Evolutionary conservation across 2,329 filamentous ascomycete species (phyloP).

Genomic region (Calonectria multiphialidica): DNA sequence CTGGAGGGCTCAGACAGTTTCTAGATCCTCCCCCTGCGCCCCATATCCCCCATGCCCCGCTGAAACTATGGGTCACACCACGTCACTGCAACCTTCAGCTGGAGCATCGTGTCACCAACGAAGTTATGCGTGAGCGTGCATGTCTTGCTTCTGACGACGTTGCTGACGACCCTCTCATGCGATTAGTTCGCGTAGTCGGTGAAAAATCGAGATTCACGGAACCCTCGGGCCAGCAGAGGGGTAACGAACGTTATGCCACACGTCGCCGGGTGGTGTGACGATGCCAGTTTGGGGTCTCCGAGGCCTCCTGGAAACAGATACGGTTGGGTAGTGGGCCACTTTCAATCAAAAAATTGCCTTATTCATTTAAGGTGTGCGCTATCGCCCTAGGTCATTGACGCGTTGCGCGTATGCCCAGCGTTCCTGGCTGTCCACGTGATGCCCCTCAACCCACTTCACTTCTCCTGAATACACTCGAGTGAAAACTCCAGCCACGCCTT

Average conservation of each 20-base stretch:
- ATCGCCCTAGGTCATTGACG: background rate
- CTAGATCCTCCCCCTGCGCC: slow-evolving; percentile 9
- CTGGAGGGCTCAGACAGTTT: slow-evolving; percentile 10
- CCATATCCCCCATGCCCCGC: slow-evolving; percentile 8
- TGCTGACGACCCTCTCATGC: background rate
- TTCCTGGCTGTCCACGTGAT: slow-evolving; percentile 1
- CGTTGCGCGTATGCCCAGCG: background rate
- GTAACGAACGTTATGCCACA: background rate
- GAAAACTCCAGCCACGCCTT: too few relatives aligned
- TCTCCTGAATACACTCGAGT: too few relatives aligned
- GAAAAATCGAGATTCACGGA: background rate
- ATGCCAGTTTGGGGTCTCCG: background rate
- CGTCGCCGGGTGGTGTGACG: background rate
- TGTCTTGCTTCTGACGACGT: background rate
- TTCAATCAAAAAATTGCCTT: background rate
- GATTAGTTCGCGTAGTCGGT: slow-evolving; percentile 4
- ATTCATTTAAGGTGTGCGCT: slow-evolving; percentile 6
- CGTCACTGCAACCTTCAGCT: slow-evolving; percentile 13
- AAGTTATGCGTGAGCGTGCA: background rate
- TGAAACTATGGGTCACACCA: slow-evolving; percentile 6
- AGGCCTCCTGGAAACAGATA: slow-evolving; percentile 19
- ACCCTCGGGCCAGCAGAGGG: background rate
- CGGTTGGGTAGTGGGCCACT: background rate
- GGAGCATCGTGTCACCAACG: background rate
- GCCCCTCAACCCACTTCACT: background rate